A percentile compares a stretch with the other conserved stretches of the same genome.
Evolutionary conservation across 768 basidiomycete genomes (phyloP).

Genomic region (Serendipita sp.): DNA sequence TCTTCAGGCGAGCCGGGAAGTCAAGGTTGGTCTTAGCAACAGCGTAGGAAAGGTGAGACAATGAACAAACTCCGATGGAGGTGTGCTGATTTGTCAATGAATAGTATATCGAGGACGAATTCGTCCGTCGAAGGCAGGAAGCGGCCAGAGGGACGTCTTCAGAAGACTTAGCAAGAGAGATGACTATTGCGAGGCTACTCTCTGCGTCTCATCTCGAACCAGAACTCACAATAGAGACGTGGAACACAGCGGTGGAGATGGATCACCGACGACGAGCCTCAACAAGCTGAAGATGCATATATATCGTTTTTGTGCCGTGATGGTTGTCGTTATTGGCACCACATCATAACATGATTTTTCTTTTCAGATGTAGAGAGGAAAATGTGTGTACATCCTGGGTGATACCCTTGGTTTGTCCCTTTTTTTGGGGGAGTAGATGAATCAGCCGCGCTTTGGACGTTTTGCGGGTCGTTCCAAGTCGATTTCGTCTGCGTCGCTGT

Average conservation of each 20-base stretch:
- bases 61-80: background rate
- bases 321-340: too few species aligned
- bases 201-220: background rate
- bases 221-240: background rate
- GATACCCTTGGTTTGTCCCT: too few species aligned
- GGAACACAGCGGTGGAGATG: background rate
- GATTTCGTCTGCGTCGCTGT: slow-evolving; percentile 55
- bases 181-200: slow-evolving; percentile 45
- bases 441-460: slow-evolving; percentile 9
- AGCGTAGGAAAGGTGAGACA: slow-evolving; percentile 40
- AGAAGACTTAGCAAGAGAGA: slow-evolving; percentile 50
- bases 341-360: too few species aligned
- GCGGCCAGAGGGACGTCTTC: slow-evolving; percentile 25
- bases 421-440: background rate
- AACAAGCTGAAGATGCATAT: background rate
- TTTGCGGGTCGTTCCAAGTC: slow-evolving; percentile 70
- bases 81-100: background rate
- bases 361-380: too few species aligned
- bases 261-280: background rate
- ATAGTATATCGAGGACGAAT: slow-evolving; percentile 65
- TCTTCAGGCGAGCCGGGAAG: slow-evolving; percentile 44
- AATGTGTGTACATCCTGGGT: too few species aligned
- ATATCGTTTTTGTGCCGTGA: too few species aligned
- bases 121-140: slow-evolving; percentile 33
- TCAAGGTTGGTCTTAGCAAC: slow-evolving; percentile 37